These are phyloP conservation scores for Suillus americanus DNA, from an alignment of 768 basidiomycete genomes.

Conservation along the genomic window DNA sequence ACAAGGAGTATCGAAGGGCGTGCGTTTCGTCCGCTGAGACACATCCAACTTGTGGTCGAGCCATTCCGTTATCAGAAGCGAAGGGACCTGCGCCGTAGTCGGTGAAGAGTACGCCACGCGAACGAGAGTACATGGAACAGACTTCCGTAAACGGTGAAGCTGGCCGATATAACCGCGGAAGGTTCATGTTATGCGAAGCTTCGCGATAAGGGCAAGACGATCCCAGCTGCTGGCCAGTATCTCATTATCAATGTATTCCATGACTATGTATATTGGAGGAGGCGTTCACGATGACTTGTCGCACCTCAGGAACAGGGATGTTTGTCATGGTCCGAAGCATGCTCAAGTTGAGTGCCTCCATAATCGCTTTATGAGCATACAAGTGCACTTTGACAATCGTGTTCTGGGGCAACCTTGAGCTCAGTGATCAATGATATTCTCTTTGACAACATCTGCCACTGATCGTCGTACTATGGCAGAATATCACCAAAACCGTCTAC, in stretches of 20 bases:
- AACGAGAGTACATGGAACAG: neutral
- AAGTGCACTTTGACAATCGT: neutral
- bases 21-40: neutral
- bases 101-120: neutral
- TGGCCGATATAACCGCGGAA: constrained; percentile 27
- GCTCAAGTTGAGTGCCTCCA: neutral
- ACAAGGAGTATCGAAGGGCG: neutral
- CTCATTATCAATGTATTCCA: constrained; percentile 28
- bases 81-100: neutral
- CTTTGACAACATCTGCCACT: neutral
- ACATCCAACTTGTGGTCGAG: constrained; percentile 1
- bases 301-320: neutral
- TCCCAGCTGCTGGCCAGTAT: constrained; percentile 27
- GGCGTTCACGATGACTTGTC: neutral
- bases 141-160: constrained; percentile 16
- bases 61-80: neutral
- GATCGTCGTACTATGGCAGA: neutral
- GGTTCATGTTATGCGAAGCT: constrained; percentile 27
- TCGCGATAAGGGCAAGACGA: constrained; percentile 16
- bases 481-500: neutral
- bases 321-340: neutral
- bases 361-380: neutral
- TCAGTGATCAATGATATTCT: neutral
- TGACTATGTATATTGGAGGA: neutral
- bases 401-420: neutral